A percentile compares a stretch with the other conserved stretches of the same genome.
These are phyloP conservation scores for Reticulascus tulasneorum DNA, from an alignment of 2,329 filamentous ascomycete species.

Conservation along the genomic window DNA sequence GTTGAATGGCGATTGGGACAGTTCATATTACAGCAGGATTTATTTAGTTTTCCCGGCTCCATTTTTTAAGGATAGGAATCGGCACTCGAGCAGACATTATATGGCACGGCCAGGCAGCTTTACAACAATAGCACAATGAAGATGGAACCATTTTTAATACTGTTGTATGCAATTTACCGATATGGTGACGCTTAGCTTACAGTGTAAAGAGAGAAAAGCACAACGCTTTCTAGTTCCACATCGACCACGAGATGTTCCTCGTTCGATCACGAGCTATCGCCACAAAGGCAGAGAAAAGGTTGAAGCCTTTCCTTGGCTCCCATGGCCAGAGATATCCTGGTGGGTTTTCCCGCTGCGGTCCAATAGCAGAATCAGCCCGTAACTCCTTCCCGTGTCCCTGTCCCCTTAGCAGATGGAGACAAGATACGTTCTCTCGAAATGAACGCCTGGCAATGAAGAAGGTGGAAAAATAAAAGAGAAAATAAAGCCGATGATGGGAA, in stretches of 20 bases:
- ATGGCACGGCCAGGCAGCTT: too few species aligned
- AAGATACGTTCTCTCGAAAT: slow-evolving; percentile 6
- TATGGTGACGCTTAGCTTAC: slow-evolving; percentile 1
- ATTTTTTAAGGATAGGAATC: too few species aligned
- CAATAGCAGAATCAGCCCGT: slow-evolving; percentile 10
- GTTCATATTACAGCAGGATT: too few species aligned
- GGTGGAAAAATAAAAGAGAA: slow-evolving; percentile 7
- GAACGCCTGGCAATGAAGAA: slow-evolving; percentile 11
- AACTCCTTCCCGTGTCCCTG: slow-evolving; percentile 9
- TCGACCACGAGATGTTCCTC: slow-evolving; percentile 1
- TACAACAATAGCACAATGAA: background rate
- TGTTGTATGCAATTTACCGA: slow-evolving; percentile 3
- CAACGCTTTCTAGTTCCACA: slow-evolving; percentile 7
- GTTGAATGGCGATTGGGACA: too few species aligned
- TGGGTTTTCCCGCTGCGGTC: slow-evolving; percentile 1
- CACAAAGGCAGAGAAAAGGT: background rate
- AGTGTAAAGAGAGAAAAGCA: slow-evolving; percentile 5
- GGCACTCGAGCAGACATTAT: too few species aligned
- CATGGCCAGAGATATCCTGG: slow-evolving; percentile 6
- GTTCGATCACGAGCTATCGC: too few species aligned
- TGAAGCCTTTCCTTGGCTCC: background rate
- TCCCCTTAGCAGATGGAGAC: slow-evolving; percentile 4
- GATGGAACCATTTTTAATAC: background rate
- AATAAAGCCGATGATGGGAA: slow-evolving; percentile 15
- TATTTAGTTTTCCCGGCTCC: too few species aligned